Evolutionary conservation across 805 yeast genomes (phyloP).

Genomic region (Clavispora carvajalis): DNA sequence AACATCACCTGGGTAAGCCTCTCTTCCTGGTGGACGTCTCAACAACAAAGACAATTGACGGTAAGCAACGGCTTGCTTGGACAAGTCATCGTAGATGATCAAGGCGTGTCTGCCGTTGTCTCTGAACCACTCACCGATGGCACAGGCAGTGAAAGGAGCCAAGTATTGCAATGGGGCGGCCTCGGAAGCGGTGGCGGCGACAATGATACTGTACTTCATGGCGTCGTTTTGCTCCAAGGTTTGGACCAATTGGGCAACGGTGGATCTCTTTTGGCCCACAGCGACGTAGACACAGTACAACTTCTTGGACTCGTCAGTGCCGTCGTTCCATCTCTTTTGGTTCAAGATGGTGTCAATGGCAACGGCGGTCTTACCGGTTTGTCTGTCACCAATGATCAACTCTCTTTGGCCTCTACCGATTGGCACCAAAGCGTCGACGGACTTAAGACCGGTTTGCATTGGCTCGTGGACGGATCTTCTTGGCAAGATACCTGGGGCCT

Average conservation of each 20-base stretch:
- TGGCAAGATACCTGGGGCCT: conserved; percentile 99
- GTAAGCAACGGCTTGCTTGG: conserved; percentile 99
- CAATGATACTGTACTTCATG: conserved; percentile 93
- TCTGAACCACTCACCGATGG: conserved; percentile 99
- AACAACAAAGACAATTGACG: conserved; percentile 96
- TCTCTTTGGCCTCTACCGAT: conserved; percentile 99
- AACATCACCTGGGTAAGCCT: conserved; percentile 96
- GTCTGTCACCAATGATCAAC: conserved; percentile 99
- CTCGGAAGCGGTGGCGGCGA: conserved; percentile 99
- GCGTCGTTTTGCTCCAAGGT: conserved; percentile 98
- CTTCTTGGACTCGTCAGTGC: conserved; percentile 93
- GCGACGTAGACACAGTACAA: conserved; percentile 99
- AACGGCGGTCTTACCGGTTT: conserved; percentile 99
- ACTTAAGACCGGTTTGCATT: conserved; percentile 99
- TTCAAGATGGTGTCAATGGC: conserved; percentile 97
- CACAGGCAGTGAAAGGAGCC: conserved; percentile 99
- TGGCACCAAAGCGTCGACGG: conserved; percentile 98
- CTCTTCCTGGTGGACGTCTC: conserved; percentile 97
- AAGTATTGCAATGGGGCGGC: conserved; percentile 99
- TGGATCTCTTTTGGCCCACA: conserved; percentile 99
- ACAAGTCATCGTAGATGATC: conserved; percentile 95
- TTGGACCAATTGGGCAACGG: conserved; percentile 99
- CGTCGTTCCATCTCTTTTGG: conserved; percentile 98
- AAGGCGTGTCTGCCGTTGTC: conserved; percentile 98
- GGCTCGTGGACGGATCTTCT: conserved; percentile 98